These are phyloP conservation scores for Cardamine chenopodiifolia DNA, from an alignment of 345 rosid genomes.

Conservation along the genomic window DNA sequence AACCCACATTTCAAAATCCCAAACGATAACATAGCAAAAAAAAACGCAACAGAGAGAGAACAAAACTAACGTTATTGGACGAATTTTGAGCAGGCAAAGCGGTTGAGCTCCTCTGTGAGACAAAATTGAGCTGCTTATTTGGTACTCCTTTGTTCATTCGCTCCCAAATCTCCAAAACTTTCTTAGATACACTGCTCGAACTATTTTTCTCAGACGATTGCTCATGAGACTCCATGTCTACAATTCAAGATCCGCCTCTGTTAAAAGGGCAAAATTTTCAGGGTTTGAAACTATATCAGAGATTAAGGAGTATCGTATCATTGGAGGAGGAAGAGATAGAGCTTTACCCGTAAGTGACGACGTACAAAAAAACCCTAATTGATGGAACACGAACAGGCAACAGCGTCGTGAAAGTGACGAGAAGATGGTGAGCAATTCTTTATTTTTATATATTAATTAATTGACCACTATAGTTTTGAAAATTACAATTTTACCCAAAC, in stretches of 20 bases:
- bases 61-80: slow-evolving; percentile 44
- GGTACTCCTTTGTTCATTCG: slow-evolving; percentile 43
- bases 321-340: not conserved
- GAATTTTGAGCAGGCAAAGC: slow-evolving; percentile 31
- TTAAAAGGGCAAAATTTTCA: not conserved
- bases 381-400: not conserved
- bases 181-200: slow-evolving; percentile 50
- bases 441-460: not conserved
- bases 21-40: not conserved
- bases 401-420: not conserved
- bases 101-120: slow-evolving; percentile 29
- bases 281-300: not conserved
- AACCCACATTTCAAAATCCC: not conserved
- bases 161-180: slow-evolving; percentile 38
- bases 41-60: not conserved
- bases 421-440: not conserved
- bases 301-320: not conserved
- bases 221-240: slow-evolving; percentile 36
- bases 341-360: slow-evolving; percentile 4
- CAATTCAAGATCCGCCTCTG: slow-evolving; percentile 50
- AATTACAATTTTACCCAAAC: not conserved
- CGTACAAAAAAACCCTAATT: slow-evolving; percentile 11
- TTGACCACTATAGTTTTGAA: not conserved
- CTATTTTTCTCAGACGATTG: slow-evolving; percentile 18
- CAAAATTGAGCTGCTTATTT: slow-evolving; percentile 32